These are phyloP conservation scores for Udeniomyces megalosporus DNA, from an alignment of 768 basidiomycete genomes.

Conservation along the genomic window DNA sequence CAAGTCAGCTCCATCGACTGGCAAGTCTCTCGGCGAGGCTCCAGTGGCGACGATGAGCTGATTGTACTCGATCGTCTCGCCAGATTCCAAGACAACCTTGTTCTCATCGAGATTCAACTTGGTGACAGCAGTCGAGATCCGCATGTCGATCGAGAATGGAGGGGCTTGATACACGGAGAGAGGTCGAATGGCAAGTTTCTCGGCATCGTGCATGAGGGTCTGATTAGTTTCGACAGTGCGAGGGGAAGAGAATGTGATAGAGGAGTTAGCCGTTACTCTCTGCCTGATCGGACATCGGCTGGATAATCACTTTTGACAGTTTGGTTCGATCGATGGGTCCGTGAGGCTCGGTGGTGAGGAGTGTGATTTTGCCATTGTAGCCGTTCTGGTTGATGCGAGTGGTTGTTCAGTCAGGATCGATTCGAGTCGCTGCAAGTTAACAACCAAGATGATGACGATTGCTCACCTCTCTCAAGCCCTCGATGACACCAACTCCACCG, in stretches of 20 bases:
- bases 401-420: not conserved
- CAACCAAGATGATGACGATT: not conserved
- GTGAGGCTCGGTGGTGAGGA: constrained; percentile 62
- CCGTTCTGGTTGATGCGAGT: constrained; percentile 40
- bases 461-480: constrained; percentile 62
- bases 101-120: constrained; percentile 48
- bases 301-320: no score
- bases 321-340: constrained; percentile 81
- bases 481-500: constrained; percentile 56
- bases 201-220: constrained; percentile 49
- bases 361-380: constrained; percentile 56
- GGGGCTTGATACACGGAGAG: not conserved
- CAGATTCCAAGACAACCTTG: constrained; percentile 47
- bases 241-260: no score
- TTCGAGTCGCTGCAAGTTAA: constrained; percentile 3
- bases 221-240: no score
- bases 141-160: not conserved
- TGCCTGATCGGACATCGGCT: no score
- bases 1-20: constrained; percentile 55
- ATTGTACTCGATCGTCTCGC: constrained; percentile 50
- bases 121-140: constrained; percentile 44
- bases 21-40: constrained; percentile 48
- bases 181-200: constrained; percentile 40
- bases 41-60: constrained; percentile 67
- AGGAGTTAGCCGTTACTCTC: no score